These are phyloP conservation scores for Penicillium sp. DNA, from an alignment of 2,329 filamentous ascomycete genomes.

Conservation along the genomic window DNA sequence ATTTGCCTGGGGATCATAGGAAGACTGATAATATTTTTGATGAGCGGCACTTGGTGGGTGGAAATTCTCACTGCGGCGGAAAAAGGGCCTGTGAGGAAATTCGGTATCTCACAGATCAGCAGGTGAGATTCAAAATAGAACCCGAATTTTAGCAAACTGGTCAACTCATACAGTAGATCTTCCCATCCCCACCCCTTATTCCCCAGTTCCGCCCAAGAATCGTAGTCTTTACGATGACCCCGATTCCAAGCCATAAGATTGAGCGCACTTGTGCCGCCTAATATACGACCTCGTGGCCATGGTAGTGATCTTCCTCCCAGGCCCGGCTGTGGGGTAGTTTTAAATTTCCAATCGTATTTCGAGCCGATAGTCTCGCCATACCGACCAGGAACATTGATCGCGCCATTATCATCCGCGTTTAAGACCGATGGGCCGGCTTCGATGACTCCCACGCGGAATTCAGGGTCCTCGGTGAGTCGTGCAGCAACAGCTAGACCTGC, in stretches of 20 bases:
- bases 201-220: slow-evolving; percentile 35
- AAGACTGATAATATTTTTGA: slow-evolving; percentile 27
- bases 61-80: slow-evolving; percentile 52
- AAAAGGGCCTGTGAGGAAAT: slow-evolving; percentile 48
- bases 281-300: slow-evolving; percentile 29
- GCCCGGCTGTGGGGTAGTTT: slow-evolving; percentile 31
- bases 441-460: slow-evolving; percentile 46
- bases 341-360: slow-evolving; percentile 37
- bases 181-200: slow-evolving; percentile 33
- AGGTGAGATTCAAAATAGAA: slow-evolving; percentile 1
- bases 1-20: slow-evolving; percentile 19
- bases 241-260: slow-evolving; percentile 34
- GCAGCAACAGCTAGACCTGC: slow-evolving; percentile 50
- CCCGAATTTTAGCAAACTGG: neutral
- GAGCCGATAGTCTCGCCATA: slow-evolving; percentile 15
- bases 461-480: slow-evolving; percentile 40
- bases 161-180: slow-evolving; percentile 20
- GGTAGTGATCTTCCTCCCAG: slow-evolving; percentile 12
- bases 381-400: slow-evolving; percentile 27
- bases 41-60: slow-evolving; percentile 28
- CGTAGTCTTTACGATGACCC: slow-evolving; percentile 29
- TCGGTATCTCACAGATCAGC: slow-evolving; percentile 12
- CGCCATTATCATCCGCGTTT: slow-evolving; percentile 22
- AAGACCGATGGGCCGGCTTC: slow-evolving; percentile 44
- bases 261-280: slow-evolving; percentile 35